Evolutionary conservation across 2,329 filamentous ascomycete species (phyloP).

Genomic region (Colletotrichum spinosum): DNA sequence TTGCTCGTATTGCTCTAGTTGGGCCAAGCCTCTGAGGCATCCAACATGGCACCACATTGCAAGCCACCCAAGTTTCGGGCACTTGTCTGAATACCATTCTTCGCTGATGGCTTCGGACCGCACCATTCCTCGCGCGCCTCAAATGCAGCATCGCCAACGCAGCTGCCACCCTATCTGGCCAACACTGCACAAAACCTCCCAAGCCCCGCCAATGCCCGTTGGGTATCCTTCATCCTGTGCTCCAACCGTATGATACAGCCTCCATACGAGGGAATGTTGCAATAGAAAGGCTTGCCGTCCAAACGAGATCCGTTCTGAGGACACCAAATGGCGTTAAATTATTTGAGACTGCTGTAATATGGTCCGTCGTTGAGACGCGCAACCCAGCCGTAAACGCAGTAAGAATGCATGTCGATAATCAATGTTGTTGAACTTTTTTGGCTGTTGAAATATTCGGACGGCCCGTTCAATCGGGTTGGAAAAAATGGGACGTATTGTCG

Average conservation of each 20-base stretch:
- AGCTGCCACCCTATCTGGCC: conserved; percentile 25
- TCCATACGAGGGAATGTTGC: conserved; percentile 17
- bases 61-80: conserved; percentile 24
- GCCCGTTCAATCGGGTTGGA: conserved; percentile 7
- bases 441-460: conserved; percentile 9
- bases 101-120: conserved; percentile 25
- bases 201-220: conserved; percentile 29
- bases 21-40: conserved; percentile 18
- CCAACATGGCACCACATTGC: conserved; percentile 26
- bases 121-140: conserved; percentile 25
- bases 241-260: conserved; percentile 31
- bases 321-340: conserved; percentile 15
- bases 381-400: conserved; percentile 29
- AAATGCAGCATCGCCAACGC: conserved; percentile 23
- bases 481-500: neutral
- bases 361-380: conserved; percentile 6
- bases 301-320: conserved; percentile 1
- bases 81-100: neutral
- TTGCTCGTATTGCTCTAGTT: neutral
- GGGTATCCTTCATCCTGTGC: conserved; percentile 32
- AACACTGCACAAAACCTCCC: conserved; percentile 20
- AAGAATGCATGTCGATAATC: conserved; percentile 3
- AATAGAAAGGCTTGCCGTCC: conserved; percentile 8
- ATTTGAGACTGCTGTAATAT: conserved; percentile 7
- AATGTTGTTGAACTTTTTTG: conserved; percentile 14